A percentile compares a stretch with the other conserved stretches of the same genome.
Conservation (phyloP, 2,329 filamentous ascomycete genomes). For the Aureobasidium lini region DNA sequence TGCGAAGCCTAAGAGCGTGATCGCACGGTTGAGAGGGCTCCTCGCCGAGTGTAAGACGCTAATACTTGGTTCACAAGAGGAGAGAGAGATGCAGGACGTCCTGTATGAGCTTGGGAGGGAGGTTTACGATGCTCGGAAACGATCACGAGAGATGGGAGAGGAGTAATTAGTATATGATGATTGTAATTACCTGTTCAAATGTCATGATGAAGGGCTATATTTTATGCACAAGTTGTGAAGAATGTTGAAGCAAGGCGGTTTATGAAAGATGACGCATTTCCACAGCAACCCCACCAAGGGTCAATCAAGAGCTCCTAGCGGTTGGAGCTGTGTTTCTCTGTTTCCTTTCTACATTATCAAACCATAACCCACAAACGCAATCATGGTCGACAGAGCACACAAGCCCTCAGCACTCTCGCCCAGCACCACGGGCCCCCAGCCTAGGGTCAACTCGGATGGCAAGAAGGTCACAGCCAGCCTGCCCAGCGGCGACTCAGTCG, state of each 20-base stretch:
- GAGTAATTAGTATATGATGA: neutral
- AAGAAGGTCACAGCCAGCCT: slow-evolving; percentile 70
- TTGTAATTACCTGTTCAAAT: neutral
- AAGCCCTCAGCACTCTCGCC: slow-evolving; percentile 71
- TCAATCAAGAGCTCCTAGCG: neutral
- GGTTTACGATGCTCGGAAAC: slow-evolving; percentile 58
- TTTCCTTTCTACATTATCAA: neutral
- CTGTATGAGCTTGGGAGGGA: slow-evolving; percentile 71
- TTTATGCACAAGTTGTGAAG: neutral
- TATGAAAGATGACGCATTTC: neutral
- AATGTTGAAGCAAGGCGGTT: neutral
- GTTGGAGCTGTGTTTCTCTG: neutral
- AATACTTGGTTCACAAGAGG: slow-evolving; percentile 55
- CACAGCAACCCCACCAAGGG: neutral
- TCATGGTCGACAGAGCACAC: slow-evolving; percentile 76
- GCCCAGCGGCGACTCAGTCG: slow-evolving; percentile 77
- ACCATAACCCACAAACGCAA: neutral
- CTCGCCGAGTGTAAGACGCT: slow-evolving; percentile 49
- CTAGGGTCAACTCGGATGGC: slow-evolving; percentile 66
- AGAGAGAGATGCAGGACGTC: slow-evolving; percentile 66
- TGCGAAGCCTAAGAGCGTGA: slow-evolving; percentile 42
- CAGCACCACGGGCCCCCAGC: slow-evolving; percentile 57
- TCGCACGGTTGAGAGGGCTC: slow-evolving; percentile 47
- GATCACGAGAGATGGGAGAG: neutral
- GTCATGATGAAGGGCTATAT: neutral